Percentiles rank a stretch among this genome's conserved stretches.
Evolutionary conservation across 345 rosid species (phyloP).

Genomic region (Zanthoxylum bungeanum): DNA sequence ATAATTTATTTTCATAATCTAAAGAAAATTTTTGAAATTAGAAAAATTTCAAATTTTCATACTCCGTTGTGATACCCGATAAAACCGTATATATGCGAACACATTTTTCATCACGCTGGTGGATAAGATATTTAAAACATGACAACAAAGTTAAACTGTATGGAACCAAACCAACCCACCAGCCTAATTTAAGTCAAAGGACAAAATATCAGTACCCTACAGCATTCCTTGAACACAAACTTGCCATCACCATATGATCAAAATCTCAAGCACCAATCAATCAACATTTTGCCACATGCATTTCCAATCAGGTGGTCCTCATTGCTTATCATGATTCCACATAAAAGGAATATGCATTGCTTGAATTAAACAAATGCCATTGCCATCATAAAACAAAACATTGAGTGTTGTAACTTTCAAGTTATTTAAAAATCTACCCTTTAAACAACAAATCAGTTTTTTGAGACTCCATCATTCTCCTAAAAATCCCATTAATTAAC

Average conservation of each 20-base stretch:
- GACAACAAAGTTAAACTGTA: conserved; percentile 4
- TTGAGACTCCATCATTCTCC: neutral
- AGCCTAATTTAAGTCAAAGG: neutral
- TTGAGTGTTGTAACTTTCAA: neutral
- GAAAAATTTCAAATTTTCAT: too few species aligned
- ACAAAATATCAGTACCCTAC: conserved; percentile 5
- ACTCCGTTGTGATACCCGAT: too few species aligned
- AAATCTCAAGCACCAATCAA: conserved; percentile 12
- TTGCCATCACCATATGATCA: neutral
- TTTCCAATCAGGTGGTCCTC: conserved; percentile 5
- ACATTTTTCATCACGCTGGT: neutral
- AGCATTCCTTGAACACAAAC: neutral
- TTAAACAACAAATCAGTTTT: neutral
- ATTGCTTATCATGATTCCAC: neutral
- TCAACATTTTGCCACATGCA: conserved; percentile 8
- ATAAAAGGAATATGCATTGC: too few species aligned
- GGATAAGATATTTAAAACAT: conserved; percentile 4
- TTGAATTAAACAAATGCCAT: neutral
- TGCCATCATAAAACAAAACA: neutral
- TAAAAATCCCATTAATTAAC: neutral
- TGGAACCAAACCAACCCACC: conserved; percentile 20
- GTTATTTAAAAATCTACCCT: too few species aligned
- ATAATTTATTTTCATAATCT: too few species aligned
- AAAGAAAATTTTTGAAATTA: too few species aligned
- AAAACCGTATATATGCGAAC: too few species aligned